These are phyloP conservation scores for Mangifera indica DNA, from an alignment of 345 rosid genomes.

Conservation along the genomic window DNA sequence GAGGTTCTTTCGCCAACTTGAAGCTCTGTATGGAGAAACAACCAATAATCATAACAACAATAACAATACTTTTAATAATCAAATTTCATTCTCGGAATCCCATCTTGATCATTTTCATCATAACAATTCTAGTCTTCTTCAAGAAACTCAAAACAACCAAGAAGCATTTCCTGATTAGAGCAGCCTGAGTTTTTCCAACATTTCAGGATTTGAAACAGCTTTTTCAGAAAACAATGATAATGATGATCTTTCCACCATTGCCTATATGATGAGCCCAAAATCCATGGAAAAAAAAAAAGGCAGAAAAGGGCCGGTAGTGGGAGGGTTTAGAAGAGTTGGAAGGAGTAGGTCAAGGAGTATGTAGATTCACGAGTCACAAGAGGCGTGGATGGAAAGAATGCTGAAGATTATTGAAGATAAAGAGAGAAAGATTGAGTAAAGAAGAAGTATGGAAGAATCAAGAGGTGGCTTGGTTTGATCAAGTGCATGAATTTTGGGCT, in stretches of 20 bases:
- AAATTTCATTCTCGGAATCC: slow-evolving; percentile 20
- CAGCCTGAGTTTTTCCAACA: slow-evolving; percentile 46
- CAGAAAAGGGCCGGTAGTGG: slow-evolving; percentile 24
- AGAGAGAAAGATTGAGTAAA: slow-evolving; percentile 44
- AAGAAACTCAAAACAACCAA: slow-evolving; percentile 14
- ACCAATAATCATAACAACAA: slow-evolving; percentile 7
- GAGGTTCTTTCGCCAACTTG: slow-evolving; percentile 59
- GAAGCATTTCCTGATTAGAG: slow-evolving; percentile 27
- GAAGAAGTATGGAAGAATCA: slow-evolving; percentile 56
- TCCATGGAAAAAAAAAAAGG: slow-evolving; percentile 15
- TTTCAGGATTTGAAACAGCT: slow-evolving; percentile 49
- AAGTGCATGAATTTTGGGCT: slow-evolving; percentile 49
- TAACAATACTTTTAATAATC: no score
- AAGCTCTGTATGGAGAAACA: slow-evolving; percentile 50
- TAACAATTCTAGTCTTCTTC: slow-evolving; percentile 11
- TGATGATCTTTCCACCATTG: slow-evolving; percentile 49
- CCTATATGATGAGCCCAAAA: slow-evolving; percentile 42
- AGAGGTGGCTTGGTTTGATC: slow-evolving; percentile 43
- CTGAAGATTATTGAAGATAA: slow-evolving; percentile 47
- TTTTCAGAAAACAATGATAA: slow-evolving; percentile 46
- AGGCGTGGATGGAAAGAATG: slow-evolving; percentile 62
- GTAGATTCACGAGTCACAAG: slow-evolving; percentile 51
- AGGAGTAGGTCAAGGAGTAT: slow-evolving; percentile 42
- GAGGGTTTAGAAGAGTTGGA: slow-evolving; percentile 35
- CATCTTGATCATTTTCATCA: slow-evolving; percentile 16